Evolutionary conservation across 768 basidiomycete genomes (phyloP).

Genomic region (Collybiopsis confluens): DNA sequence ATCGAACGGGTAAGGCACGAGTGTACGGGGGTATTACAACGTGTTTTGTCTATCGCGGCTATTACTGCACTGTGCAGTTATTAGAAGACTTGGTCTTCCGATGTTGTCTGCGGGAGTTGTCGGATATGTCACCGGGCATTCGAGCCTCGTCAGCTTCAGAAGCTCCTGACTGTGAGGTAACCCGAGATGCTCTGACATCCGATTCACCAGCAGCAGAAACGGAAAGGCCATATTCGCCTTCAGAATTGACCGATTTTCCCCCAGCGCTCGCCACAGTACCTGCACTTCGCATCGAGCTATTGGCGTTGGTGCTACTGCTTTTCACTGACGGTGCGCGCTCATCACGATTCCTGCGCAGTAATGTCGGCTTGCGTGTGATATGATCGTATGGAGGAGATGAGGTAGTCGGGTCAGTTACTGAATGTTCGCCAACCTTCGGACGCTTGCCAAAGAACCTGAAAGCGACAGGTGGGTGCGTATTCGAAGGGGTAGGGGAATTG

Average conservation of each 20-base stretch:
- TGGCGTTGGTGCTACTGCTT: conserved; percentile 54
- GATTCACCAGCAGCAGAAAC: conserved; percentile 17
- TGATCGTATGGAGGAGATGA: conserved; percentile 23
- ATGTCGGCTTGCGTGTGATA: conserved; percentile 18
- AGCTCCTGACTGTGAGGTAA: conserved; percentile 28
- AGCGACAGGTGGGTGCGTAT: conserved; percentile 46
- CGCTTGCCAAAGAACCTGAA: conserved; percentile 69
- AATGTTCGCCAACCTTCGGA: conserved; percentile 44
- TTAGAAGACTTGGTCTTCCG: conserved; percentile 39
- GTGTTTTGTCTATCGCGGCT: not conserved
- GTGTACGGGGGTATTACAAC: conserved; percentile 14
- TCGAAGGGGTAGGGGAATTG: conserved; percentile 19
- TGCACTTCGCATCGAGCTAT: conserved; percentile 55
- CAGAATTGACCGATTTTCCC: conserved; percentile 29
- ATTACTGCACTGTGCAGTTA: conserved; percentile 47
- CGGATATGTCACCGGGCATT: conserved; percentile 33
- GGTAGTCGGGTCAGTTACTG: conserved; percentile 22
- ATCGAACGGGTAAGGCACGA: conserved; percentile 8
- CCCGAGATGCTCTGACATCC: conserved; percentile 26
- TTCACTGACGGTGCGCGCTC: conserved; percentile 57
- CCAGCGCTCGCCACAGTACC: conserved; percentile 38
- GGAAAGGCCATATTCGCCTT: conserved; percentile 4
- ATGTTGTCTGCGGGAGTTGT: conserved; percentile 28
- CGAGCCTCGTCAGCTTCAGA: conserved; percentile 22
- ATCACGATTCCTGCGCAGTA: conserved; percentile 29